A percentile compares a stretch with the other conserved stretches of the same genome.
phyloP scores from a whole-genome alignment of 768 basidiomycete genomes.

The Clathrus columnatus region DNA sequence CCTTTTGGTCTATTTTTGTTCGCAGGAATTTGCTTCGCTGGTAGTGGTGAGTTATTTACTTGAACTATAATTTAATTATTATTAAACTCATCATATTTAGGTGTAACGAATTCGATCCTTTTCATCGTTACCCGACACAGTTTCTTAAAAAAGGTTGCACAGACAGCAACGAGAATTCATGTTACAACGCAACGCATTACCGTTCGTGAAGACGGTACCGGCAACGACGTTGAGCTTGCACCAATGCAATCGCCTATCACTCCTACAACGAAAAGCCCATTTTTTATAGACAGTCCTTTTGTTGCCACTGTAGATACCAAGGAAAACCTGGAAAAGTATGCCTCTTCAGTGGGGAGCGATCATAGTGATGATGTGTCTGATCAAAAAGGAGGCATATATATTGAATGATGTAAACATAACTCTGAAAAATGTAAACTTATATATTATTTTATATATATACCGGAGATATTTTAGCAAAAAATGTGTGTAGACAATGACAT shows the following conservation, averaged over 20 bases:
- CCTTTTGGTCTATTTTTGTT: conserved; percentile 3
- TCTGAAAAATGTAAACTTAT: too few relatives aligned
- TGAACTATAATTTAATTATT: not conserved
- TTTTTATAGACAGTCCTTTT: not conserved
- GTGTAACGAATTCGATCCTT: conserved; percentile 1
- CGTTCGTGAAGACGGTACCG: not conserved
- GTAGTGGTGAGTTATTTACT: not conserved
- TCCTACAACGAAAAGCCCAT: not conserved
- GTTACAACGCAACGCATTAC: conserved; percentile 6
- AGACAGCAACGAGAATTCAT: not conserved
- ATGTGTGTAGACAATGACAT: too few relatives aligned
- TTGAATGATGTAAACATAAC: too few relatives aligned
- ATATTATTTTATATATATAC: too few relatives aligned
- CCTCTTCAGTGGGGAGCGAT: not conserved
- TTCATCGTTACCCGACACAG: conserved; percentile 8
- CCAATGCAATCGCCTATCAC: not conserved
- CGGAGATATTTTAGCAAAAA: too few relatives aligned
- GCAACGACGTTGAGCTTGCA: not conserved
- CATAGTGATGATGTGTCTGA: not conserved
- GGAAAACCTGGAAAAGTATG: not conserved
- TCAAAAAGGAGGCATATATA: not conserved
- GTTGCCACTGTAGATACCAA: not conserved
- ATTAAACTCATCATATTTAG: not conserved
- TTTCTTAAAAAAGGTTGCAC: not conserved
- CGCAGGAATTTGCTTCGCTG: conserved; percentile 2